These are phyloP conservation scores for Aspergillus versicolor DNA, from an alignment of 2,329 filamentous ascomycete genomes.

Conservation along the genomic window DNA sequence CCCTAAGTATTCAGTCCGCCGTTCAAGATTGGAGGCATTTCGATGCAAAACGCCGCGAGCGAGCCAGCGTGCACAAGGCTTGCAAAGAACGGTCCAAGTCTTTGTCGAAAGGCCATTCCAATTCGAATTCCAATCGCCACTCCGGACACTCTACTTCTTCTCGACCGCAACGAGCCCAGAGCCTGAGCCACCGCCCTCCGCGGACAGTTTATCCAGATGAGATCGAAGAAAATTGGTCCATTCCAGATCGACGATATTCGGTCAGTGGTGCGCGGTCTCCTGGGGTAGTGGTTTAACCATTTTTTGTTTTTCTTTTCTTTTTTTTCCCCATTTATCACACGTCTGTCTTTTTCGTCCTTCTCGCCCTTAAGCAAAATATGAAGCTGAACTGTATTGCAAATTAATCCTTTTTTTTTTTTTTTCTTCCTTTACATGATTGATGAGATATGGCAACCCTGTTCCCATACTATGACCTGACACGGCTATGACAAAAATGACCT, in stretches of 20 bases:
- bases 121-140: no score
- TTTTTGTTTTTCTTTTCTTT: no score
- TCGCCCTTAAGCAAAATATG: no score
- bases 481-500: neutral
- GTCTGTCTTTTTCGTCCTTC: no score
- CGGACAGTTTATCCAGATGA: conserved; percentile 31
- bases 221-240: conserved; percentile 25
- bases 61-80: conserved; percentile 55
- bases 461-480: no score
- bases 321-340: no score
- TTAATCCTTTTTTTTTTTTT: neutral
- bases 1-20: conserved; percentile 66
- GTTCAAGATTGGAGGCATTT: conserved; percentile 68
- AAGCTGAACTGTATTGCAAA: no score
- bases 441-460: neutral
- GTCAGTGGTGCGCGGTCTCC: conserved; percentile 6
- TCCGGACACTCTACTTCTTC: conserved; percentile 19
- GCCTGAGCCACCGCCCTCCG: conserved; percentile 17
- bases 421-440: neutral
- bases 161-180: conserved; percentile 28
- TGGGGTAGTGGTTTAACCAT: neutral
- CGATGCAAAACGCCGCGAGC: conserved; percentile 59
- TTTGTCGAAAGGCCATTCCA: conserved; percentile 28
- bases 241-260: conserved; percentile 10
- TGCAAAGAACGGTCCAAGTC: conserved; percentile 34